A percentile compares a stretch with the other conserved stretches of the same genome.
Conservation (phyloP, 1,139 yeast genomes). For the Yamadazyma sp. region DNA sequence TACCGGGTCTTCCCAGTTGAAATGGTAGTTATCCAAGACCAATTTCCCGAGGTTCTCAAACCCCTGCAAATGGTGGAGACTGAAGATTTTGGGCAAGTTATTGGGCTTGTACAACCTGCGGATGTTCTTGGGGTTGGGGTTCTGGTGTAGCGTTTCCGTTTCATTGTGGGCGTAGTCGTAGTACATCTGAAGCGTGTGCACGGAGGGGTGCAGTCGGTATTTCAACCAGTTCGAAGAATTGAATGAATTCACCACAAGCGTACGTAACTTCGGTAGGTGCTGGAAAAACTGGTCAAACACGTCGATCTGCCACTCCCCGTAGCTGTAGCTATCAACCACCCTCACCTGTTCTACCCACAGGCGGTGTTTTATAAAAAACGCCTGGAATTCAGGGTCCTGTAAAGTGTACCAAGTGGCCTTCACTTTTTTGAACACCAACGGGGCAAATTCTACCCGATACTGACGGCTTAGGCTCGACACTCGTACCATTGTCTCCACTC, state of each 20-base stretch:
- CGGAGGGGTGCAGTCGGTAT: conserved; percentile 24
- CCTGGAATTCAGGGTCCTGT: conserved; percentile 14
- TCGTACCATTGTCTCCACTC: conserved; percentile 23
- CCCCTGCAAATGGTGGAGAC: conserved; percentile 30
- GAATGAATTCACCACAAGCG: conserved; percentile 30
- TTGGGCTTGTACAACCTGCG: conserved; percentile 14
- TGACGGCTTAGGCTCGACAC: conserved; percentile 22
- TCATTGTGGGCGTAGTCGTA: conserved; percentile 25
- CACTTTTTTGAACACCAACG: conserved; percentile 24
- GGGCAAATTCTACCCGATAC: conserved; percentile 21
- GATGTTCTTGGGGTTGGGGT: conserved; percentile 21
- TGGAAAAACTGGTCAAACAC: conserved; percentile 23
- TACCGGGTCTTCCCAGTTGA: conserved; percentile 27
- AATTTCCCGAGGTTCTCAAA: conserved; percentile 23
- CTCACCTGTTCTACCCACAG: conserved; percentile 22
- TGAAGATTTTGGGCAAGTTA: conserved; percentile 28
- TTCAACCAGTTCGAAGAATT: conserved; percentile 46
- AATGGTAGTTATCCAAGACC: conserved; percentile 30
- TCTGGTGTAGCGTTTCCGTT: conserved; percentile 14
- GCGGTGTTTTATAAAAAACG: conserved; percentile 13
- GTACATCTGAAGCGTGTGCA: conserved; percentile 27
- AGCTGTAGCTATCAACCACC: conserved; percentile 34
- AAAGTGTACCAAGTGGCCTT: conserved; percentile 34
- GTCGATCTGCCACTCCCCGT: conserved; percentile 45
- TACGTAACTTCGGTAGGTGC: conserved; percentile 22